phyloP scores from a whole-genome alignment of 164 flowering plant species.

The Platanus orientalis region DNA sequence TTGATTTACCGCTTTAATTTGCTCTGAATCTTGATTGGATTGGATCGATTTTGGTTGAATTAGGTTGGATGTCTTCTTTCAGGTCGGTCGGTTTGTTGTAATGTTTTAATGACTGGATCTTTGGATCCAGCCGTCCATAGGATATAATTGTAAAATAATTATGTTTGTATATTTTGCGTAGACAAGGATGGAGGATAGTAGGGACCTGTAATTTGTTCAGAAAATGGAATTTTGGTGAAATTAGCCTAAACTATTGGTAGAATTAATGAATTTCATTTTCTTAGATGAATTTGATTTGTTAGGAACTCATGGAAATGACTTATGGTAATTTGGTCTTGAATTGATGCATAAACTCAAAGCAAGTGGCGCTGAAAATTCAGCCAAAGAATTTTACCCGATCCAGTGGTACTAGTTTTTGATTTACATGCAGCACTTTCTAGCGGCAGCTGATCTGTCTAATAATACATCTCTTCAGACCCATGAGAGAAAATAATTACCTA shows the following conservation, averaged over 20 bases:
- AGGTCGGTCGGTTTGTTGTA: not conserved
- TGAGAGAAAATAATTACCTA: too few relatives aligned
- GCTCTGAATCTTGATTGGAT: conserved; percentile 1
- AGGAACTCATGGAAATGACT: not conserved
- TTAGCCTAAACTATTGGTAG: not conserved
- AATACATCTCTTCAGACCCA: too few relatives aligned
- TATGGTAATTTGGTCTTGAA: not conserved
- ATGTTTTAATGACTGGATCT: not conserved
- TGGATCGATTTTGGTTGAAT: not conserved
- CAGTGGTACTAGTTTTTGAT: not conserved
- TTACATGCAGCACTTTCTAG: too few relatives aligned
- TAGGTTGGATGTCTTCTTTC: not conserved
- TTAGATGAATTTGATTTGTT: not conserved
- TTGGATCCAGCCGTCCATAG: conserved; percentile 8
- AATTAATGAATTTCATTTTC: too few relatives aligned
- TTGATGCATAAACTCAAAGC: not conserved
- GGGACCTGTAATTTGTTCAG: not conserved
- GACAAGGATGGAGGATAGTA: not conserved
- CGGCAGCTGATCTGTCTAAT: too few relatives aligned
- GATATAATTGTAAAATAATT: not conserved
- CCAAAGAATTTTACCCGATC: too few relatives aligned
- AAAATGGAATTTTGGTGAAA: not conserved
- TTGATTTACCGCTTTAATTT: conserved; percentile 6
- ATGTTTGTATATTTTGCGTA: not conserved
- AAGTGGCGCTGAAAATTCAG: not conserved